Evolutionary conservation across 140 eudicot species (phyloP), one percentile per base, ranked within the genome.

Genomic region (Erigeron philadelphicus): DNA sequence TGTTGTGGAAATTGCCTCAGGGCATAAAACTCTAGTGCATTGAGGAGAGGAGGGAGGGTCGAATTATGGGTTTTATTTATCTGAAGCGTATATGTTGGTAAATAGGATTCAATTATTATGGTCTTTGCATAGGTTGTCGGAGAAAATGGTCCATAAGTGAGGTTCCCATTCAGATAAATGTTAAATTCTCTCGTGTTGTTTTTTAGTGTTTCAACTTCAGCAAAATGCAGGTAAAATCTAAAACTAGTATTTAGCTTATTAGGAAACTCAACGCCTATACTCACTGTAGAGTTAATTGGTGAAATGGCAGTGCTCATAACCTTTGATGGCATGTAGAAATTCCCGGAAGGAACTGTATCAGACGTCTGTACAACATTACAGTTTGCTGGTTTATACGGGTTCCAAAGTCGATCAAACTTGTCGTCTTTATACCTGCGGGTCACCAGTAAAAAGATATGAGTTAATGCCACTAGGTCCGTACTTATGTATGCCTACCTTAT

Each of bases 401-500:
- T 0, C 87, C 90, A 80, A 38, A 80, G 17, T 11, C 90, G 81
- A 65, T 85, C 90, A 60, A 72, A 79, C 8, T 7, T 53, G 55
- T 85, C 90, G 58, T 85, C 78, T 48, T 43, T 16, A 64, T 77
- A 85, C 80, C 90, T 82, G 45, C 25, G 9, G 59, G 38, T 31
- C 38, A 31, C 38, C 0, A 21, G 25, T 21, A 31, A 2, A 3
- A 2, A 2, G 4, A 31, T 31, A 25, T 25, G 35, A 31, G 38
- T 31, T 31, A 31, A 31, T 31, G 38, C 38, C 38, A 31, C 38
- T 1, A 1, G 38, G 38, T 31, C 38, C 2, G 3, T 31, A 31
- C 38, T 31, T 4, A 31, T 31, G 25, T 21, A 0, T 31, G 4
- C 38, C 38, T 2, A 31, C 2, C 38, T n/a, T n/a, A n/a, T n/a